Conservation (phyloP, 2,329 filamentous ascomycete genomes). For the Fusarium nanum region DNA sequence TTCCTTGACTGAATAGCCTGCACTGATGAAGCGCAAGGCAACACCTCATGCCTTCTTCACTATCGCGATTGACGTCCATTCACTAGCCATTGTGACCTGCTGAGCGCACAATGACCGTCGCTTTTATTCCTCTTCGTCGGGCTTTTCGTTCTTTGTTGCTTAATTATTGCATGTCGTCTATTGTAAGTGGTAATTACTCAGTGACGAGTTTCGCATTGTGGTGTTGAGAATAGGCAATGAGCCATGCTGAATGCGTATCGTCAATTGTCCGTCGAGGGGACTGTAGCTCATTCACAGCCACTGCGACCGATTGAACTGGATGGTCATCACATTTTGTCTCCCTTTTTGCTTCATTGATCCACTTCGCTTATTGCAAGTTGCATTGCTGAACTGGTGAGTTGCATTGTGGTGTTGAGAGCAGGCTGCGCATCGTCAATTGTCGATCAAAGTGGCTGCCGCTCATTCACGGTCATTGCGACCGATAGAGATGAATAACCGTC, state of each 20-base stretch:
- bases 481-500: no score
- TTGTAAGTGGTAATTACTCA: rapidly evolving
- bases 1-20: no score
- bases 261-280: background rate
- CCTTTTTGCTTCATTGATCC: no score
- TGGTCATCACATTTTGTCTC: no score
- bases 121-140: background rate
- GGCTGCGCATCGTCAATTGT: no score
- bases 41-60: background rate
- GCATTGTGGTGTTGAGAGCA: no score
- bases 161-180: rapidly evolving
- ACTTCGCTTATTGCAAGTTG: no score
- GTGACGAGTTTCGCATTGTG: background rate
- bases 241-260: background rate
- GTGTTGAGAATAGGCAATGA: background rate
- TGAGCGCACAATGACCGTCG: background rate
- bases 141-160: no score
- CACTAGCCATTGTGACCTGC: background rate
- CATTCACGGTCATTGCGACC: no score
- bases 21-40: background rate
- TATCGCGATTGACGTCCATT: background rate
- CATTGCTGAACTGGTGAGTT: rapidly evolving
- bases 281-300: background rate
- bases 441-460: no score
- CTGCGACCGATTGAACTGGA: background rate